A percentile compares a stretch with the other conserved stretches of the same genome.
Evolutionary conservation across 2,329 filamentous ascomycete genomes (phyloP).

Genomic region (Trichoderma oligosporum): DNA sequence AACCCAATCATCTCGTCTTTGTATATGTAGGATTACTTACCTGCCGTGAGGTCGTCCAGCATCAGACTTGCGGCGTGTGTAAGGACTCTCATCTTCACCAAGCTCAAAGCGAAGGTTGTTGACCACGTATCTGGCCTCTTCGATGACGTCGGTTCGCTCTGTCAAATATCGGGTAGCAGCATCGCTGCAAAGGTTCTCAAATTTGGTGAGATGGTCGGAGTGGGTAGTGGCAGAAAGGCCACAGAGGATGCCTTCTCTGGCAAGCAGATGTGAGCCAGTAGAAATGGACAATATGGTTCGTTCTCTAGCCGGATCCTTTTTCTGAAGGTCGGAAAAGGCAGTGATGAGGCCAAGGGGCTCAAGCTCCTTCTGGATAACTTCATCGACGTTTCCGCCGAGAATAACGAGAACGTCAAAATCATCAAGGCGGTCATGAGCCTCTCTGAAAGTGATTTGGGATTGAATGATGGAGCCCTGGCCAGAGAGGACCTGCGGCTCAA

Average conservation of each 20-base stretch:
- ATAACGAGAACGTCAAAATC: conserved; percentile 79
- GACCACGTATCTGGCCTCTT: conserved; percentile 78
- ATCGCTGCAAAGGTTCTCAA: conserved; percentile 78
- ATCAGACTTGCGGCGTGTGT: conserved; percentile 72
- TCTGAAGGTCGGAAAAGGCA: conserved; percentile 74
- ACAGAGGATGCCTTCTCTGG: conserved; percentile 70
- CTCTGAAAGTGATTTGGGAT: conserved; percentile 73
- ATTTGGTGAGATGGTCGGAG: conserved; percentile 72
- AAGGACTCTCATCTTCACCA: conserved; percentile 78
- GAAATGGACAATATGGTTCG: conserved; percentile 77
- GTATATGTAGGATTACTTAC: conserved; percentile 40
- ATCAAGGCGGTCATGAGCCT: conserved; percentile 68
- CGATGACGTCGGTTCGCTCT: conserved; percentile 77
- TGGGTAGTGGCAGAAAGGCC: conserved; percentile 80
- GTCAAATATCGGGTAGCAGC: conserved; percentile 64
- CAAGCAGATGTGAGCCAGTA: conserved; percentile 74
- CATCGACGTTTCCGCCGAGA: conserved; percentile 64
- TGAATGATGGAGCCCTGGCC: conserved; percentile 65
- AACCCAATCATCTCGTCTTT: too few species aligned
- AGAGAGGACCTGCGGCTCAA: conserved; percentile 53
- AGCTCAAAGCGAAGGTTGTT: conserved; percentile 88
- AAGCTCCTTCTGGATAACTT: conserved; percentile 61
- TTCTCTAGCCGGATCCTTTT: conserved; percentile 73
- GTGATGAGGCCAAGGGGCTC: conserved; percentile 70
- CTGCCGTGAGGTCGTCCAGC: conserved; percentile 58